Percentiles rank a stretch among this genome's conserved stretches.
Evolutionary conservation across 1,284 basidiomycete genomes (phyloP).

Genomic region (Trichosporon faecale): DNA sequence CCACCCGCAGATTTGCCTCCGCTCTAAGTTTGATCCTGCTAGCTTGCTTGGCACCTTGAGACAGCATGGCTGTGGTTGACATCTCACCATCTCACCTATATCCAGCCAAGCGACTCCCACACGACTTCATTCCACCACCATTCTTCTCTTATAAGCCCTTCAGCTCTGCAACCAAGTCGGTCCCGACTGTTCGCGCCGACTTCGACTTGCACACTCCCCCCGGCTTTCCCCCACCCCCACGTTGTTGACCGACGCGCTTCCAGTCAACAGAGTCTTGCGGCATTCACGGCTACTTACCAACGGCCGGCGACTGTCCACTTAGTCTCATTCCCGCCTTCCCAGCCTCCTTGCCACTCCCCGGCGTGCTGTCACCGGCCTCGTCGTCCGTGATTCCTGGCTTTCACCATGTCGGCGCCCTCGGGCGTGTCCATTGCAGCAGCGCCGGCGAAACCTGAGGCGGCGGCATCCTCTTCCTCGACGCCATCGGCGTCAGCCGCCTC

Average conservation of each 20-base stretch:
- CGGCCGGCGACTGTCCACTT: not conserved
- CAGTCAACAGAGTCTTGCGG: not conserved
- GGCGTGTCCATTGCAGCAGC: slow-evolving; percentile 22
- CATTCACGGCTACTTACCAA: not conserved
- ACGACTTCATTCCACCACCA: not conserved
- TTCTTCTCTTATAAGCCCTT: not conserved
- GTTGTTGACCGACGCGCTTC: not conserved
- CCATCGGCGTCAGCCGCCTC: slow-evolving; percentile 1
- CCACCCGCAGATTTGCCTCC: slow-evolving; percentile 8
- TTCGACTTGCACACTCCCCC: not conserved
- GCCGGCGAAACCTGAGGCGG: slow-evolving; percentile 7
- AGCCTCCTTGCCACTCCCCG: not conserved
- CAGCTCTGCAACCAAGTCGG: not conserved
- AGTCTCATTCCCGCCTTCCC: not conserved
- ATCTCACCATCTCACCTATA: slow-evolving; percentile 6
- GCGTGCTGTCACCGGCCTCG: not conserved
- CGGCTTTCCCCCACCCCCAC: not conserved
- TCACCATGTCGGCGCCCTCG: slow-evolving; percentile 22
- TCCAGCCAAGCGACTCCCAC: not conserved
- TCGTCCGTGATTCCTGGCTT: slow-evolving; percentile 5
- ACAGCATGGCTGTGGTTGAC: slow-evolving; percentile 7
- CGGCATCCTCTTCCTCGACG: slow-evolving; percentile 4
- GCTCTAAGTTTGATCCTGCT: slow-evolving; percentile 6
- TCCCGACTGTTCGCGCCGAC: not conserved
- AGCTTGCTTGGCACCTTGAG: not conserved